Conservation (phyloP, 352 stramenopile species). For the Peronospora belbahrii region DNA sequence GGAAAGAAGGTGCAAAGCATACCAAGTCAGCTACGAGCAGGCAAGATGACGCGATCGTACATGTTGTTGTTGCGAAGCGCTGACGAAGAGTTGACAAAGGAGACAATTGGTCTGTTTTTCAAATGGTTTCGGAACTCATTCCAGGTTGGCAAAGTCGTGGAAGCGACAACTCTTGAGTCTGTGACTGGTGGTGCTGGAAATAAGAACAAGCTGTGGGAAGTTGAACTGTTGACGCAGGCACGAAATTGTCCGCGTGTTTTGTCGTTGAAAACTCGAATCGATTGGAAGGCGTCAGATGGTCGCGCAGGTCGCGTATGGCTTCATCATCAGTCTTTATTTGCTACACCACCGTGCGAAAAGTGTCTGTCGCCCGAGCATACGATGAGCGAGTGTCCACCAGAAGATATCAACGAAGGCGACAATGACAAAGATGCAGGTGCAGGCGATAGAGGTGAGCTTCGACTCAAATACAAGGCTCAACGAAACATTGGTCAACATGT, state of each 20-base stretch:
- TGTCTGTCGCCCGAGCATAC: slow-evolving; percentile 29
- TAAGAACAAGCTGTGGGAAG: slow-evolving; percentile 27
- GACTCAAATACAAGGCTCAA: neutral
- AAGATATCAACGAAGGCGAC: slow-evolving; percentile 3
- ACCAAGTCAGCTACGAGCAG: slow-evolving; percentile 9
- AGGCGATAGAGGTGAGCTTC: slow-evolving; percentile 6
- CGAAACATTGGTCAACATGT: slow-evolving; percentile 20
- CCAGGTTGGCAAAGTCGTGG: slow-evolving; percentile 26
- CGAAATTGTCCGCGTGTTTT: slow-evolving; percentile 28
- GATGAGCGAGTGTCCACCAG: slow-evolving; percentile 13
- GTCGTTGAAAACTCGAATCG: slow-evolving; percentile 27
- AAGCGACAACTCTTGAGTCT: neutral
- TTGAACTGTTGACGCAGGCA: slow-evolving; percentile 27
- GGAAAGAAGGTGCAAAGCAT: slow-evolving; percentile 1
- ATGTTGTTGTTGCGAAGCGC: slow-evolving; percentile 28
- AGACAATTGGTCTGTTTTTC: slow-evolving; percentile 26
- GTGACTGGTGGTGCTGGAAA: neutral
- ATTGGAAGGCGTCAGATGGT: slow-evolving; percentile 30
- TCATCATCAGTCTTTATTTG: slow-evolving; percentile 35
- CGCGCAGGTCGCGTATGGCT: slow-evolving; percentile 30
- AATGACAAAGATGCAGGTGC: slow-evolving; percentile 6
- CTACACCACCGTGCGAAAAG: slow-evolving; percentile 28
- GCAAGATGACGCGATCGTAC: slow-evolving; percentile 26
- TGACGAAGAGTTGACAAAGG: slow-evolving; percentile 29
- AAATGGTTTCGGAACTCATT: slow-evolving; percentile 32